Evolutionary conservation across 495 filamentous ascomycete species (phyloP).

Genomic region (Xylaria sp.): DNA sequence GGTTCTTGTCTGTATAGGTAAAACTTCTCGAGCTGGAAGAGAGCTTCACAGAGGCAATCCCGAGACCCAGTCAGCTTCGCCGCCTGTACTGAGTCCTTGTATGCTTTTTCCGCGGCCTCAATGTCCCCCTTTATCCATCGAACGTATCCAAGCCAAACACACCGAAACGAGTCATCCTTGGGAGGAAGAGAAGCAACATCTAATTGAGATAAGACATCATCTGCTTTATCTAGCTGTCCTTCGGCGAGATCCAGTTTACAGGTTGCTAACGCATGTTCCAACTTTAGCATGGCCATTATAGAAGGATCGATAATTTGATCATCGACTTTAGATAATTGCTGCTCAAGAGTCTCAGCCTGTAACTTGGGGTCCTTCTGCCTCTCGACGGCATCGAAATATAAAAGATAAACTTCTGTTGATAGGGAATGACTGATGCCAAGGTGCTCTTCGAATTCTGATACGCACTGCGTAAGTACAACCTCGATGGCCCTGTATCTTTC

Average conservation of each 20-base stretch:
- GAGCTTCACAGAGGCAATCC: slow-evolving; percentile 40
- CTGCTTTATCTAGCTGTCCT: slow-evolving; percentile 33
- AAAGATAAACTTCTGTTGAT: slow-evolving; percentile 37
- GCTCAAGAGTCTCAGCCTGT: slow-evolving; percentile 34
- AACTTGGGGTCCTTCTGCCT: slow-evolving; percentile 34
- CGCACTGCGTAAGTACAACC: slow-evolving; percentile 33
- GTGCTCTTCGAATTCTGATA: slow-evolving; percentile 36
- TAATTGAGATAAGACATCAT: slow-evolving; percentile 35
- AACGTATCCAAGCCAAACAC: slow-evolving; percentile 42
- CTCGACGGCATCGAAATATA: slow-evolving; percentile 40
- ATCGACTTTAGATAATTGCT: slow-evolving; percentile 29
- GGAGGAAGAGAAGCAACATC: slow-evolving; percentile 31
- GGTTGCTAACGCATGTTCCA: slow-evolving; percentile 40
- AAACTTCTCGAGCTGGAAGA: slow-evolving; percentile 42
- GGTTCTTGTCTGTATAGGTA: slow-evolving; percentile 36
- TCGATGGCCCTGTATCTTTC: slow-evolving; percentile 37
- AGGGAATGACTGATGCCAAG: slow-evolving; percentile 37
- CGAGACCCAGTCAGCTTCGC: slow-evolving; percentile 40
- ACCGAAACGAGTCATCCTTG: slow-evolving; percentile 40
- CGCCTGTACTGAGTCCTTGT: slow-evolving; percentile 36
- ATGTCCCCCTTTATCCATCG: slow-evolving; percentile 37
- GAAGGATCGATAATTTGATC: slow-evolving; percentile 24
- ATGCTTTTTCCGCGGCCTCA: slow-evolving; percentile 31
- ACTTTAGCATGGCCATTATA: slow-evolving; percentile 35
- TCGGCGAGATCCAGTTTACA: slow-evolving; percentile 38